Percentiles rank a stretch among this genome's conserved stretches.
Evolutionary conservation across 345 rosid species (phyloP).

Genomic region (Excoecaria cochinchinensis): DNA sequence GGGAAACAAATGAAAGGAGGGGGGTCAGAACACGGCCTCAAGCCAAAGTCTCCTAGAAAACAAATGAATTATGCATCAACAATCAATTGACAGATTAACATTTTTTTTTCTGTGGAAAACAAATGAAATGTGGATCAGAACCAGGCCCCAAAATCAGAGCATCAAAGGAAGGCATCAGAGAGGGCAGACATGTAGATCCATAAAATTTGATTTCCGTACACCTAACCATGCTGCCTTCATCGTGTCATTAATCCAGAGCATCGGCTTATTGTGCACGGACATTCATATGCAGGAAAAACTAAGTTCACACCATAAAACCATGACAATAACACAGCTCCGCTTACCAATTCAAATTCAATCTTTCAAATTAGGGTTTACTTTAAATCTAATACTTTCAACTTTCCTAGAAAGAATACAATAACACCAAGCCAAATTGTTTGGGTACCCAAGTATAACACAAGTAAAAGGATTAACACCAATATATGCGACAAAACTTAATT

Average conservation of each 20-base stretch:
- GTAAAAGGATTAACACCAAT: too few species aligned
- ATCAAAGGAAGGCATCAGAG: slow-evolving; percentile 25
- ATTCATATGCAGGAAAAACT: not conserved
- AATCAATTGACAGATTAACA: too few species aligned
- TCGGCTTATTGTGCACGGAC: slow-evolving; percentile 44
- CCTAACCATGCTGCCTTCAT: slow-evolving; percentile 60
- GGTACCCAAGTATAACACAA: too few species aligned
- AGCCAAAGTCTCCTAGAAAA: too few species aligned
- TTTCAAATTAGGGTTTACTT: not conserved
- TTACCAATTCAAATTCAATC: not conserved
- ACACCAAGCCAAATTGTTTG: too few species aligned
- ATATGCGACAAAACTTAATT: too few species aligned
- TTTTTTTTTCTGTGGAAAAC: not conserved
- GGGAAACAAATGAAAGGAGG: too few species aligned
- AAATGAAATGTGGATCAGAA: slow-evolving; percentile 26
- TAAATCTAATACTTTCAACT: too few species aligned
- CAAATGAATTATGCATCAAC: not conserved
- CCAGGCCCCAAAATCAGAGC: slow-evolving; percentile 38
- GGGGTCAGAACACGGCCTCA: too few species aligned
- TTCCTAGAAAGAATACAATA: too few species aligned
- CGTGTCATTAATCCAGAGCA: slow-evolving; percentile 42
- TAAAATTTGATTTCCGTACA: slow-evolving; percentile 35
- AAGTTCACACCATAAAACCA: not conserved
- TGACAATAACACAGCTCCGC: not conserved
- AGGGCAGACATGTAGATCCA: slow-evolving; percentile 44